Evolutionary conservation across 208 protist species (phyloP).

Genomic region (Leishmania tropica): DNA sequence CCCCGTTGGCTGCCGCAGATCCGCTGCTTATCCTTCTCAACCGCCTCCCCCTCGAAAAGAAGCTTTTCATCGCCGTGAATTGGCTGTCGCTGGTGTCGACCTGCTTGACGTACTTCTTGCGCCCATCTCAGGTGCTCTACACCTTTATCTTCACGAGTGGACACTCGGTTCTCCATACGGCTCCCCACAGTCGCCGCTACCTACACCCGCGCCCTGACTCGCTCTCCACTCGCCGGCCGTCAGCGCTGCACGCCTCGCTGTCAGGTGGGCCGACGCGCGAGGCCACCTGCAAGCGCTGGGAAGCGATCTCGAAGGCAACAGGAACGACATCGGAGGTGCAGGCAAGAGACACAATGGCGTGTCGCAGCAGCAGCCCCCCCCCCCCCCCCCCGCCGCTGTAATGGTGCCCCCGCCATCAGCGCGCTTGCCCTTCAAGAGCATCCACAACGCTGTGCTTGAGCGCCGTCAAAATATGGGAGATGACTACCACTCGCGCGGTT

Average conservation of each 20-base stretch:
- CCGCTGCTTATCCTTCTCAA: slow-evolving; percentile 35
- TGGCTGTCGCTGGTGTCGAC: slow-evolving; percentile 61
- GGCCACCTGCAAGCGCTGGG: neutral
- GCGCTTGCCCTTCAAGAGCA: neutral
- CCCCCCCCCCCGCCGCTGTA: neutral
- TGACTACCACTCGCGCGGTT: neutral
- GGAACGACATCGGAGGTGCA: neutral
- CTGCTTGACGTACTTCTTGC: slow-evolving; percentile 62
- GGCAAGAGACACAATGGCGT: neutral
- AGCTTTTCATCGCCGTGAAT: slow-evolving; percentile 36
- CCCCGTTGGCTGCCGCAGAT: slow-evolving; percentile 3
- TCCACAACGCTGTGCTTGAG: neutral
- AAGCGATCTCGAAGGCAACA: neutral
- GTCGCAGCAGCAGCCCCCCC: neutral
- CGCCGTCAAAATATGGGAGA: neutral
- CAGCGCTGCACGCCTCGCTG: neutral
- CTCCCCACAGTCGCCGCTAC: slow-evolving; percentile 25
- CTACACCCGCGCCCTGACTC: slow-evolving; percentile 4
- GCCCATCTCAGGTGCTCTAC: slow-evolving; percentile 67
- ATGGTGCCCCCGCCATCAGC: neutral
- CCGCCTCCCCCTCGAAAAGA: slow-evolving; percentile 30
- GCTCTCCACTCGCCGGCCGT: neutral
- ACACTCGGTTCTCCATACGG: slow-evolving; percentile 46
- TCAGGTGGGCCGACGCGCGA: neutral
- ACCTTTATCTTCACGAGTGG: slow-evolving; percentile 53